Evolutionary conservation across 73 alveolate species (phyloP), one percentile per base, ranked within the genome.

Genomic region (Paramecium sexaurelia): DNA sequence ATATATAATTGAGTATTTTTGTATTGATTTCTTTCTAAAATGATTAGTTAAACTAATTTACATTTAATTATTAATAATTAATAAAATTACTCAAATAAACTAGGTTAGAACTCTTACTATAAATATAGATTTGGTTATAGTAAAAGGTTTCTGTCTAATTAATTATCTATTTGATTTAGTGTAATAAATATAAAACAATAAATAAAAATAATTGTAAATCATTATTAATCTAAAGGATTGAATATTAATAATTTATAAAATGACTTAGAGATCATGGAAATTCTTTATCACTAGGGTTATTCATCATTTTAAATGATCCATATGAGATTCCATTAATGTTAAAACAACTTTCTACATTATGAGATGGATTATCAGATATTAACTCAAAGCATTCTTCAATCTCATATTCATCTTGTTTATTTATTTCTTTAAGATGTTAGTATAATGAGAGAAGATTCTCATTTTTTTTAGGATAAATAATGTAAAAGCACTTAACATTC

Each of bases 141-240:
- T n/a, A n/a, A n/a, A 26, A 98, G 99, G 17, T 94, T 91, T 27
- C 15, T 24, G 8, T 97, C 98, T 35, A 96, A 91, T 1, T 97
- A 97, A 69, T 96, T 95, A 83, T 96, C 95, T 1, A 61, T 26
- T 1, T 41, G 22, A 61, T 61, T 61, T 11, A 61, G 8, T 1
- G 47, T 27, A 61, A 26, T 61, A 8, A 61, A 26, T 29, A 61
- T 61, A 45, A 26, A 1, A 7, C 83, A 61, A 61, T 26, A 24
- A 61, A 61, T 19, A 61, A 0, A 61, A 0, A 26, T 26, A 61
- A 26, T 26, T 61, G 20, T 61, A 61, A 41, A 61, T 61, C 7
- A 61, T 51, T 51, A 26, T 61, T 27, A 61, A 61, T 29, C 26
- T 22, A 29, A 29, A 29, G 24, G 43, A 0, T 61, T 19, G 22